Evolutionary conservation across 306 rosid species (phyloP), one percentile per base, ranked within the genome.

Genomic region (Acacia acuminata): DNA sequence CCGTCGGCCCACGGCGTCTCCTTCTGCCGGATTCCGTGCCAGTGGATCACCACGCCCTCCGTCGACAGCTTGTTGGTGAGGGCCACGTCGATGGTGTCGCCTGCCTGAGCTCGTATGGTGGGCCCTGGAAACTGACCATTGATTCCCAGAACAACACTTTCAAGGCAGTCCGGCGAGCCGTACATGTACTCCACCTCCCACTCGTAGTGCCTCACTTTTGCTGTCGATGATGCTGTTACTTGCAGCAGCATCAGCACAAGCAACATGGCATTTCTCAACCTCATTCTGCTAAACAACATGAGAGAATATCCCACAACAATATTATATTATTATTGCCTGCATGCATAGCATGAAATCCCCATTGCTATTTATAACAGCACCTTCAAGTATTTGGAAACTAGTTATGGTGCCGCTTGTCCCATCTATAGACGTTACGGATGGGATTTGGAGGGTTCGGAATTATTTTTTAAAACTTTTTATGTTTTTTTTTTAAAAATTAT

Each of bases 1-100:
- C 98, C 98, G 81, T 93, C 98, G 0, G 98, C 98, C 98, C 98
- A 93, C 0, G 98, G 97, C 10, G 93, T 93, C 42, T 91, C 97
- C 10, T 65, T 8, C 90, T 94, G 92, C 71, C 82, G 48, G 70
- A 93, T 88, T 48, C 94, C 95, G 78, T 90, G 97, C 94, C 95
- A 93, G 55, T 93, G 95, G 73, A 93, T 82, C 51, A 88, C 90
- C 6, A 90, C 89, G 2, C 94, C 95, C 27, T 91, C 94, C 0
- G 90, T 88, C 63, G 77, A 11, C 27, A 93, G 90, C 66, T 87
- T 90, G 79, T 93, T 93, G 32, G 88, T 88, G 71, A 93, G 86
- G 16, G 82, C 83, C 14, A 93, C 81, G 48, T 71, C 84, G 43
- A 93, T 58, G n/a, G 85, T 88, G 38, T 93, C 97, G 0, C 97